Base-by-base conservation (phyloP, 2,329 filamentous ascomycete species). In the Atkinsonella texensis region DNA sequence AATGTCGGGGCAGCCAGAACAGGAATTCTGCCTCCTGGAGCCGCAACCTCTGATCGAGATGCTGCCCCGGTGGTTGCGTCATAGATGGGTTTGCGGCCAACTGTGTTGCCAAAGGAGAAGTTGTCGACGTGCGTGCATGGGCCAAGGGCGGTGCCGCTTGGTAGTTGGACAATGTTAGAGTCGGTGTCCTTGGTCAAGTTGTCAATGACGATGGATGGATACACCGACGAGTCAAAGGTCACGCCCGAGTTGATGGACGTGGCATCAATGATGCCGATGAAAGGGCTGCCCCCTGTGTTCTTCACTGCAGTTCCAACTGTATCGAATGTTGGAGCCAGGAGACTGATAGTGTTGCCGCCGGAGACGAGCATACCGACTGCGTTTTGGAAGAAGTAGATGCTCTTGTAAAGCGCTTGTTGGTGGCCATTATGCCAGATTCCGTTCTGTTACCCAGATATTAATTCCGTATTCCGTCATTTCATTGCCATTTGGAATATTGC, bases 391-490 rank as follows among this genome's bases (percentile, higher is more conserved):
- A 73, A 72, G 56, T 70, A 66, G 28, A 74, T 69, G 54, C 62
- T 64, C 60, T 73, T 73, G 57, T 68, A 72, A 1, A 69, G 57
- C 1, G 68, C 69, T 50, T 73, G 70, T 53, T 73, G 70, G 50
- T 73, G 70, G 4, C 68, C 67, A 53, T 70, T 58, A 48, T 70
- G 63, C 64, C 64, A 68, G 54, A 73, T 69, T 40, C 70, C 70
- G 43, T 70, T 70, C 65, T 68, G 67, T 31, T 13, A n/a, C 15
- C n/a, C 5, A 45, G 17, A 51, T 50, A 13, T 47, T 33, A 44
- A 35, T 10, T 5, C 13, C 7, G 6, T 28, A 35, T 15, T 5
- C 13, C 7, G 6, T 28, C n/a, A 11, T 11, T 33, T 39, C 28
- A 46, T 32, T 5, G 43, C 15, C 8, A 44, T 28, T n/a, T 32